phyloP scores from a whole-genome alignment of 163 green algal species.

The Volvox carteri region DNA sequence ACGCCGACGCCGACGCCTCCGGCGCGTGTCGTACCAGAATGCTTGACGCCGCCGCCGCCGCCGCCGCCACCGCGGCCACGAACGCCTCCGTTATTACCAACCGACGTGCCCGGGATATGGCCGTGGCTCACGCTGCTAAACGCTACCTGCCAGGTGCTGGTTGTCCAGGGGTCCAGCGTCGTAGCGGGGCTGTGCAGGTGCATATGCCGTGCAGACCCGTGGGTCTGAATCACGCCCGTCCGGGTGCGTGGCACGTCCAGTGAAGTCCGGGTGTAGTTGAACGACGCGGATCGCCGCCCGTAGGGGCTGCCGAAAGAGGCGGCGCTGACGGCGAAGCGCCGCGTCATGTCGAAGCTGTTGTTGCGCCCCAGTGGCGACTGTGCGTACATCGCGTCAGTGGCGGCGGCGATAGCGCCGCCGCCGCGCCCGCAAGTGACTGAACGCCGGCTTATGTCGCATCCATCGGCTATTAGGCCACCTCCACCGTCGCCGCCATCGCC shows the following conservation, averaged over 20 bases:
- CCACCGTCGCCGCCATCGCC: no score
- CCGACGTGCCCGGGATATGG: background rate
- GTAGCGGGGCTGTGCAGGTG: background rate
- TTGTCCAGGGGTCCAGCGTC: background rate
- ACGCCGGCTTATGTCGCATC: no score
- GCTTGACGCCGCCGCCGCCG: background rate
- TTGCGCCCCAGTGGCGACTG: background rate
- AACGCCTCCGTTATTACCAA: background rate
- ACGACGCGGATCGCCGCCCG: background rate
- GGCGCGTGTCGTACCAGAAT: background rate
- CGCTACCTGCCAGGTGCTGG: slow-evolving; percentile 15
- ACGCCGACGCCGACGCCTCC: background rate
- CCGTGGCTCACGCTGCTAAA: background rate
- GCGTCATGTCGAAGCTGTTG: background rate
- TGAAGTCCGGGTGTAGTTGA: background rate
- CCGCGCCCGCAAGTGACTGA: no score
- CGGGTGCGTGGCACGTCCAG: background rate
- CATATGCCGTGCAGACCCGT: background rate
- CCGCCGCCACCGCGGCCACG: background rate
- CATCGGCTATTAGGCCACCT: no score
- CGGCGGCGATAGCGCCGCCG: no score
- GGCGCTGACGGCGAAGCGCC: background rate
- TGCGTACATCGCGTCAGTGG: background rate
- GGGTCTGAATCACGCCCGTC: background rate
- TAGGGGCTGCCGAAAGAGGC: background rate